These are phyloP conservation scores for Entelexis sorbosivorans DNA, from an alignment of 1,139 yeast species.

Conservation along the genomic window DNA sequence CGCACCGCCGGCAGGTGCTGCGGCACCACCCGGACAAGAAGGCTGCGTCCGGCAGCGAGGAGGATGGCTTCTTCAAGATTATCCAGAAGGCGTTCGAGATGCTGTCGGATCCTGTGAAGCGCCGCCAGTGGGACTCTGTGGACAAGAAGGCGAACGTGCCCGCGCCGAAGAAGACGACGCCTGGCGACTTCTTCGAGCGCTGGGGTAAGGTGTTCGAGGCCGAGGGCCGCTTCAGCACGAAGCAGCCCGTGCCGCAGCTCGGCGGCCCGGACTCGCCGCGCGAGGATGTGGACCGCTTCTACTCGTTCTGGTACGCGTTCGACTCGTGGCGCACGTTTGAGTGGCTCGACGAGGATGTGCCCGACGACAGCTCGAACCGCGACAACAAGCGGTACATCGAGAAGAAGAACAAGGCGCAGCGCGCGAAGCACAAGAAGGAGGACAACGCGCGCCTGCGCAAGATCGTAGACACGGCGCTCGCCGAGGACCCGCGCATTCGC, in stretches of 20 bases:
- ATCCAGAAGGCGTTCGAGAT: conserved; percentile 94
- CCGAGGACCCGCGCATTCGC: conserved; percentile 91
- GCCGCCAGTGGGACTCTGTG: conserved; percentile 91
- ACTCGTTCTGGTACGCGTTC: conserved; percentile 85
- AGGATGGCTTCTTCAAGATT: conserved; percentile 95
- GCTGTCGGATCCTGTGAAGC: conserved; percentile 71
- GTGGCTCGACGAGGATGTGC: conserved; percentile 97
- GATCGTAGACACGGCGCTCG: conserved; percentile 75
- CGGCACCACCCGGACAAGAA: conserved; percentile 98
- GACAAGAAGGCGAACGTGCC: conserved; percentile 76
- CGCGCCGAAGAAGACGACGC: conserved; percentile 56
- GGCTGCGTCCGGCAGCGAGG: conserved; percentile 79
- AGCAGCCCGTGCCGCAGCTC: conserved; percentile 73
- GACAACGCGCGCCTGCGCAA: conserved; percentile 86
- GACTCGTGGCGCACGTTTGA: conserved; percentile 99
- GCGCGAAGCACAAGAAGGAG: conserved; percentile 96
- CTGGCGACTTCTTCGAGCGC: conserved; percentile 67
- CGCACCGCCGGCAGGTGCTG: conserved; percentile 92
- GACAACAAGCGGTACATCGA: conserved; percentile 98
- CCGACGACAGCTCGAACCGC: conserved; percentile 98
- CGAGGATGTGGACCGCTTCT: conserved; percentile 80
- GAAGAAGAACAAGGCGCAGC: conserved; percentile 90
- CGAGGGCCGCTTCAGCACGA: conserved; percentile 86
- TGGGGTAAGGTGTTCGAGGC: conserved; percentile 89
- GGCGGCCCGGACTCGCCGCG: conserved; percentile 61